phyloP scores from a whole-genome alignment of 495 filamentous ascomycete genomes.

The Podospora didyma region DNA sequence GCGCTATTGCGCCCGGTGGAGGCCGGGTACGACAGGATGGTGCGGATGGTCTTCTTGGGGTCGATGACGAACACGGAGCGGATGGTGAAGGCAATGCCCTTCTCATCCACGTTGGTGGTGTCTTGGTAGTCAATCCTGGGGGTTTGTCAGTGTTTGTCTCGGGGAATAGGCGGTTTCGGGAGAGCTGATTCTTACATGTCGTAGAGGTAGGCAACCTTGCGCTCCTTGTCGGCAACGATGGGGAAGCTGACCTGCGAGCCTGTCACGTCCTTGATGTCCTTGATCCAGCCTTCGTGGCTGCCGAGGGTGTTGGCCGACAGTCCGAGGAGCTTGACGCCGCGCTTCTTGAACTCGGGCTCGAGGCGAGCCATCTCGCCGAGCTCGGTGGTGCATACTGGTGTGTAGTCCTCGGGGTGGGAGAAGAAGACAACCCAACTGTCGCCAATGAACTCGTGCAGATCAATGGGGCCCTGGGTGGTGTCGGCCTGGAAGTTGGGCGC shows the following conservation, averaged over 20 bases:
- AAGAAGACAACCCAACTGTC: conserved; percentile 94
- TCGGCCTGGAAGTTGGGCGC: conserved; percentile 94
- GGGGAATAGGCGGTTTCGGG: background rate
- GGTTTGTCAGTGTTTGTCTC: conserved; percentile 2
- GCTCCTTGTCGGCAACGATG: conserved; percentile 95
- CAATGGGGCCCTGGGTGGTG: conserved; percentile 85
- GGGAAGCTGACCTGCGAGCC: conserved; percentile 82
- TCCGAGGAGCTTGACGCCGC: conserved; percentile 92
- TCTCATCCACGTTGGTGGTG: conserved; percentile 82
- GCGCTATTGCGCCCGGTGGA: conserved; percentile 96
- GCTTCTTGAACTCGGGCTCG: conserved; percentile 92
- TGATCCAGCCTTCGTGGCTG: conserved; percentile 74
- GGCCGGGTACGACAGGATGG: conserved; percentile 94
- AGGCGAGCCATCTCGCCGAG: conserved; percentile 95
- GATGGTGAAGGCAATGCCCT: conserved; percentile 98
- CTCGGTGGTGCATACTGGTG: conserved; percentile 97
- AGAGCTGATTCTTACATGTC: conserved; percentile 71
- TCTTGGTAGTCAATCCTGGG: conserved; percentile 73
- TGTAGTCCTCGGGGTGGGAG: conserved; percentile 94
- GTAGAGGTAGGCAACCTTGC: conserved; percentile 85
- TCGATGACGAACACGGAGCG: conserved; percentile 99
- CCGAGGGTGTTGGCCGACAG: conserved; percentile 77
- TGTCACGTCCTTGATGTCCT: conserved; percentile 92
- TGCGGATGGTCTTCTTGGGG: conserved; percentile 95
- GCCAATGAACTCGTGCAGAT: conserved; percentile 97